Evolutionary conservation across 495 filamentous ascomycete species (phyloP).

Genomic region (Hypoxylon rickii): DNA sequence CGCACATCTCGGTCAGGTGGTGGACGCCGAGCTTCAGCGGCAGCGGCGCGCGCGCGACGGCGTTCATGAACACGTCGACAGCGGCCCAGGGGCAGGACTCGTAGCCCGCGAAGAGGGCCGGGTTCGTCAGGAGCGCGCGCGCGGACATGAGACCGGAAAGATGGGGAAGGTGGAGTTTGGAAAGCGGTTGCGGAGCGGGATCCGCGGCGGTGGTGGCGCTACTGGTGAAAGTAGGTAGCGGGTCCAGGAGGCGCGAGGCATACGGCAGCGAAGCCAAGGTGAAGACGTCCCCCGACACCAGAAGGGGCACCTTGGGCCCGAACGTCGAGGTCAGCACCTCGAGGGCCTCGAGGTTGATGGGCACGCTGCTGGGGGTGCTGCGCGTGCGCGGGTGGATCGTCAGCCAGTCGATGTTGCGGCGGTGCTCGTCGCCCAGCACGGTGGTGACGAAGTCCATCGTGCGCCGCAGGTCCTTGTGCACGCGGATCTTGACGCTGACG

Average conservation of each 20-base stretch:
- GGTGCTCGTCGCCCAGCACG: conserved; percentile 48
- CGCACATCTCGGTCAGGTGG: conserved; percentile 67
- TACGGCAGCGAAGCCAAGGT: conserved; percentile 51
- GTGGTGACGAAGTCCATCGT: conserved; percentile 58
- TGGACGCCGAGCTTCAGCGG: conserved; percentile 64
- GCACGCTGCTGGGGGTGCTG: conserved; percentile 56
- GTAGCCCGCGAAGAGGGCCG: conserved; percentile 62
- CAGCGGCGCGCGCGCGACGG: conserved; percentile 55
- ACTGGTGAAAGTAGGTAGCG: conserved; percentile 34
- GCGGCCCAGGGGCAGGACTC: conserved; percentile 61
- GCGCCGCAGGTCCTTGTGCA: conserved; percentile 62
- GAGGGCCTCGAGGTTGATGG: conserved; percentile 65
- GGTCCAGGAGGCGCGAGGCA: conserved; percentile 41
- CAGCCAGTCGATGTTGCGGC: conserved; percentile 59
- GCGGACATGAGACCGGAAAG: conserved; percentile 66
- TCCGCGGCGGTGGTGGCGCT: conserved; percentile 17
- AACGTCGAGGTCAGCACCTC: conserved; percentile 53
- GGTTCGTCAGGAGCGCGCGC: conserved; percentile 64
- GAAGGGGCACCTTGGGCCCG: conserved; percentile 54
- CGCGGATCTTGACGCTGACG: conserved; percentile 69
- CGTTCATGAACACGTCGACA: conserved; percentile 61
- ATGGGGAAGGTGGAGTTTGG: conserved; percentile 39
- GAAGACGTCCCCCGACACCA: conserved; percentile 68
- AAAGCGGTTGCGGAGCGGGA: conserved; percentile 25
- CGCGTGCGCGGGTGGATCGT: conserved; percentile 67